Evolutionary conservation across 108 stramenopile species (phyloP).

Genomic region (Parietichytrium sp.): DNA sequence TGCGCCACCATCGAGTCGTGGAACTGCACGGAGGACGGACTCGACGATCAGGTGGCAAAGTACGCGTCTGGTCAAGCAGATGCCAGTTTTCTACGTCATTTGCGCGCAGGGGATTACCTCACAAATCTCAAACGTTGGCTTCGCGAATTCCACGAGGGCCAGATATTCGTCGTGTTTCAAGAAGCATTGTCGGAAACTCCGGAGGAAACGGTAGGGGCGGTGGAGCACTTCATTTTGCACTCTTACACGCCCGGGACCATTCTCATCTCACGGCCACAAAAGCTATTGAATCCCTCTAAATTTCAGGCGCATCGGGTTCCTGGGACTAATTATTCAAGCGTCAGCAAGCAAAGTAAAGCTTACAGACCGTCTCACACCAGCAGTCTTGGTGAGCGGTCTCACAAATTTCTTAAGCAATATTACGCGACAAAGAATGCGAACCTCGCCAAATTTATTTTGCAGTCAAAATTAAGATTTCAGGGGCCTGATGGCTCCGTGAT

Average conservation of each 20-base stretch:
- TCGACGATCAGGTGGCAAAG: too few relatives aligned
- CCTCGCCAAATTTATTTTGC: not conserved
- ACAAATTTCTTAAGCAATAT: not conserved
- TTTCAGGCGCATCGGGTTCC: not conserved
- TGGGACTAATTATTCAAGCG: not conserved
- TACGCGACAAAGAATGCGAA: not conserved
- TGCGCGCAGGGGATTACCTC: too few relatives aligned
- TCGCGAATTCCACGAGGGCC: not conserved
- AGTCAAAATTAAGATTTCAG: not conserved
- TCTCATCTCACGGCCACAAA: too few relatives aligned
- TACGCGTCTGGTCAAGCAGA: too few relatives aligned
- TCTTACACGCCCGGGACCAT: not conserved
- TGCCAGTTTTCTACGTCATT: too few relatives aligned
- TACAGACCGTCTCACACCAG: not conserved
- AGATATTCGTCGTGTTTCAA: not conserved
- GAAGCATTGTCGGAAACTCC: not conserved
- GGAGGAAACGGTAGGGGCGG: not conserved
- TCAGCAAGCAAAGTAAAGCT: constrained; percentile 12
- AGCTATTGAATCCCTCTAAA: not conserved
- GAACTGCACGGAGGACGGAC: too few relatives aligned
- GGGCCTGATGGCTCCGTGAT: not conserved
- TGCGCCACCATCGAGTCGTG: constrained; percentile 4
- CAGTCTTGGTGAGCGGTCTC: not conserved
- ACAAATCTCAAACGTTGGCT: not conserved
- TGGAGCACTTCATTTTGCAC: not conserved